Conservation (phyloP, 495 filamentous ascomycete species). For the Hypomontagnella monticulosa region DNA sequence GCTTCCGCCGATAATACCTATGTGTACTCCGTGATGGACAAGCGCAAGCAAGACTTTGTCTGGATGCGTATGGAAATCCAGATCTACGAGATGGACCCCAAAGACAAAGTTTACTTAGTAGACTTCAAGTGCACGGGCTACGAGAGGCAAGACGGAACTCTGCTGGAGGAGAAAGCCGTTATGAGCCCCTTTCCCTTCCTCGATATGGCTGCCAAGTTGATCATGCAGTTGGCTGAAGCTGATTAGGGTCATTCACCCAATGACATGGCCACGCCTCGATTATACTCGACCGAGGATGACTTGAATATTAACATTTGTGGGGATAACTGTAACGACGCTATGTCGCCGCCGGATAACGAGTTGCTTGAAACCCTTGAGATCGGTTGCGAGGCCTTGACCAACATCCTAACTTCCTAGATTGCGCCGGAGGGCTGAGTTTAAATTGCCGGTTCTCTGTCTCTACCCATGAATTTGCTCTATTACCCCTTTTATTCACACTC, state of each 20-base stretch:
- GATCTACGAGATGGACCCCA: constrained; percentile 90
- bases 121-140: constrained; percentile 99
- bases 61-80: constrained; percentile 95
- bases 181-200: constrained; percentile 81
- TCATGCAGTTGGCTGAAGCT: constrained; percentile 79
- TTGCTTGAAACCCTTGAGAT: too few species aligned
- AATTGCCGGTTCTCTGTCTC: not conserved
- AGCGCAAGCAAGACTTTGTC: constrained; percentile 62
- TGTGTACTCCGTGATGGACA: constrained; percentile 52
- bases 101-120: constrained; percentile 83
- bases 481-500: constrained; percentile 16
- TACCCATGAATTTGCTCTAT: constrained; percentile 10
- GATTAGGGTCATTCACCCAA: constrained; percentile 50
- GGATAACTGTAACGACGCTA: too few species aligned
- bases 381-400: too few species aligned
- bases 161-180: constrained; percentile 76
- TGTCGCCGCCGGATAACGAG: too few species aligned
- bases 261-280: not conserved
- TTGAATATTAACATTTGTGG: not conserved
- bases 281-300: constrained; percentile 10
- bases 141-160: constrained; percentile 71
- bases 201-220: constrained; percentile 75
- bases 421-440: not conserved
- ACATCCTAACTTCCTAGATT: too few species aligned
- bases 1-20: constrained; percentile 47